Base-by-base conservation (phyloP, 1,139 yeast genomes). In the Pneumocystis carinii region DNA sequence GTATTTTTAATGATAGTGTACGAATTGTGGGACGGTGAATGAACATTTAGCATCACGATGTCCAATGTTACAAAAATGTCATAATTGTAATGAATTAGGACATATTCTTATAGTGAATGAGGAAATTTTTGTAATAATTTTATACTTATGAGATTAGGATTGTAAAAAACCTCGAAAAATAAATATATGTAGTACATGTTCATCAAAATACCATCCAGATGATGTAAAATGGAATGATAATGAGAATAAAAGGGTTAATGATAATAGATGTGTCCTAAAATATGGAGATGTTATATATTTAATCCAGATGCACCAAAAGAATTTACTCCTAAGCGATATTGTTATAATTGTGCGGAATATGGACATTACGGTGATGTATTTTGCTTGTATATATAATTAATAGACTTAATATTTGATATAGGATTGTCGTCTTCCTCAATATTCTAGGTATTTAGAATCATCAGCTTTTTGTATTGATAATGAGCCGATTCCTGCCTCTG, bases 401-500 rank as follows among this genome's bases (percentile, higher is more conserved):
- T 24, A 3, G 24, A 6, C 14, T 48, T 24, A 48, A 48, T 2
- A 19, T 48, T 8, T 3, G 5, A 48, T 48, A 48, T 48, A 48
- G 55, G 62, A 64, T 56, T 64, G 66, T 37, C 38, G 59, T 32
- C 36, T 59, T 55, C 65, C 65, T 29, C 61, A 59, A 29, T 62
- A 59, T n/a, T 53, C 38, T 32, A 59, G 65, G 8, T 32, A 59
- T 61, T 39, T 62, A 19, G 66, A 62, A 41, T 62, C 61, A 17
- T 62, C 65, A n/a, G 66, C 66, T 7, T 64, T 64, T 59, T 59
- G 64, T 35, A 59, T 59, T 38, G 66, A 62, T n/a, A 64, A 64
- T 38, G 62, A 59, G 19, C 66, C 66, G 2, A 61, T 29, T 19
- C 17, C 29, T 55, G 35, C 53, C 37, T 61, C 27, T 38, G 59